phyloP scores from a whole-genome alignment of 73 alveolate species.

The Paramecium tetraurelia region DNA sequence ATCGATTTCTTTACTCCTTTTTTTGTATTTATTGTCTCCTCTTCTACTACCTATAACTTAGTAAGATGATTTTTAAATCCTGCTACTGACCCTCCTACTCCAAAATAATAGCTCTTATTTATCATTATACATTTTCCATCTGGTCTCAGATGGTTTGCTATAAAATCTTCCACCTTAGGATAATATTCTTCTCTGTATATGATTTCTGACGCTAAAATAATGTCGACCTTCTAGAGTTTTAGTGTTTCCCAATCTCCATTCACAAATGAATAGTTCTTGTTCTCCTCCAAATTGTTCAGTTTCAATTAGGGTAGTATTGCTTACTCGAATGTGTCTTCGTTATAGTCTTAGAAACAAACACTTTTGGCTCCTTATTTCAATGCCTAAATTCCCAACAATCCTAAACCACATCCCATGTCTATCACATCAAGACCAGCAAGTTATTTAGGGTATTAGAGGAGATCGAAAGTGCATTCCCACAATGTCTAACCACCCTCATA shows the following conservation, averaged over 20 bases:
- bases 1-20: conserved; percentile 28
- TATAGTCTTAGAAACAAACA: conserved; percentile 52
- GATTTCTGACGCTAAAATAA: conserved; percentile 56
- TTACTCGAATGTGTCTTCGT: conserved; percentile 2
- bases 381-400: conserved; percentile 57
- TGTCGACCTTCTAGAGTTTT: not conserved
- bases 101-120: conserved; percentile 54
- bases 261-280: not conserved
- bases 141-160: conserved; percentile 24
- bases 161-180: conserved; percentile 29
- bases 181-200: conserved; percentile 59
- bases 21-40: not conserved
- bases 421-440: conserved; percentile 22
- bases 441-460: not conserved
- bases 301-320: conserved; percentile 13
- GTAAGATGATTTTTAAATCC: conserved; percentile 23
- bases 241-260: conserved; percentile 58
- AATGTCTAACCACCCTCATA: conserved; percentile 60
- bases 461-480: conserved; percentile 64
- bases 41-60: not conserved
- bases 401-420: conserved; percentile 64
- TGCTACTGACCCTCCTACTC: conserved; percentile 60
- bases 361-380: conserved; percentile 51
- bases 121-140: conserved; percentile 34
- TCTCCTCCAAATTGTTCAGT: not conserved